These are phyloP conservation scores for Letharia columbiana DNA, from an alignment of 495 filamentous ascomycete species.

Conservation along the genomic window DNA sequence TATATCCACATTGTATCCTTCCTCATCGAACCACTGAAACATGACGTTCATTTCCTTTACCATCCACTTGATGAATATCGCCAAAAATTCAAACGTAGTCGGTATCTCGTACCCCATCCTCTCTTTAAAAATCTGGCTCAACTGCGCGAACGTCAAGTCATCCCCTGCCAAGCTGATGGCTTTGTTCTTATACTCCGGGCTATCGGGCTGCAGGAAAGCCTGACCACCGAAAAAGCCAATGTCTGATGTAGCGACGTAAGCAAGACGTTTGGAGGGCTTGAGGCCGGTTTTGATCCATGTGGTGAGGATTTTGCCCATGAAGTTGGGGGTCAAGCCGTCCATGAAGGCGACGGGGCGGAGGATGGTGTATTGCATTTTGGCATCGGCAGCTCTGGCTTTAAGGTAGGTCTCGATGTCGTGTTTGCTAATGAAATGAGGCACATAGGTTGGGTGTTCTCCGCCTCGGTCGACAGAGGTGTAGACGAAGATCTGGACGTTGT, in stretches of 20 bases:
- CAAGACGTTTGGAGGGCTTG: constrained; percentile 43
- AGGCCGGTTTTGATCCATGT: constrained; percentile 41
- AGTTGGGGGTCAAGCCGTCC: constrained; percentile 51
- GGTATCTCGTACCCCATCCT: constrained; percentile 43
- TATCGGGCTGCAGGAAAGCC: constrained; percentile 45
- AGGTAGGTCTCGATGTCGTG: constrained; percentile 58
- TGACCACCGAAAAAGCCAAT: constrained; percentile 58
- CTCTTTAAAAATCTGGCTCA: constrained; percentile 41
- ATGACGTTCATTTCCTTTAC: constrained; percentile 50
- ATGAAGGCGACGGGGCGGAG: constrained; percentile 50
- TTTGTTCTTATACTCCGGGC: constrained; percentile 34
- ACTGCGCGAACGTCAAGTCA: constrained; percentile 45
- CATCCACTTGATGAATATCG: constrained; percentile 34
- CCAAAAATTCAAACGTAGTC: constrained; percentile 38
- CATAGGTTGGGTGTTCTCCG: constrained; percentile 48
- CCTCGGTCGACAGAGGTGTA: constrained; percentile 62
- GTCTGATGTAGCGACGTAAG: constrained; percentile 49
- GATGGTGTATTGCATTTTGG: constrained; percentile 35
- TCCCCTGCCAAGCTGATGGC: constrained; percentile 51
- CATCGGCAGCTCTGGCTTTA: constrained; percentile 25
- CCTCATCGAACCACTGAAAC: constrained; percentile 55
- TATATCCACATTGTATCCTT: constrained; percentile 55
- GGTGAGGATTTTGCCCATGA: constrained; percentile 51
- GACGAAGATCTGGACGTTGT: constrained; percentile 54
- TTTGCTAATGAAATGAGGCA: constrained; percentile 58